Base-by-base conservation (phyloP, 164 flowering plant species). In the Tinospora cordifolia region DNA sequence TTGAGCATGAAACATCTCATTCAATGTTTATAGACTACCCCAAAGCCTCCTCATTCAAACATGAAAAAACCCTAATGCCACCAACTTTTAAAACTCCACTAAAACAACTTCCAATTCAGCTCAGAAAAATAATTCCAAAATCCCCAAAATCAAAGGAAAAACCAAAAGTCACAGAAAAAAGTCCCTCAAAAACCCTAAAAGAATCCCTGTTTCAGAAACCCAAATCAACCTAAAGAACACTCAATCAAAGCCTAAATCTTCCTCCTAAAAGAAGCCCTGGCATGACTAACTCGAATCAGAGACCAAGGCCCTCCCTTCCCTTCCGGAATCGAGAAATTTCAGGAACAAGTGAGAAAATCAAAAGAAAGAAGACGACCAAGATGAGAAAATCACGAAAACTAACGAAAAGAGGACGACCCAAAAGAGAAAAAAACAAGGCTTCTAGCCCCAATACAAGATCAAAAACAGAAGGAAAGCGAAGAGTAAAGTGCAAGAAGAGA, bases 1-100 rank as follows among this genome's bases (percentile, higher is more conserved):
- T 83, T 86, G 89, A 69, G 76, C 67, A 71, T 82, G 80, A 76
- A 79, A 83, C 93, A 88, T 88, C 36, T 30, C 75, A 59, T 83
- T 69, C 63, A 75, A 73, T 69, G 76, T 74, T 74, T 63, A 68
- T 73, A 75, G 36, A 24, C 62, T 67, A 26, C 60, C 47, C 59
- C 51, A 64, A 64, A 30, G 15, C 39, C 66, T 7, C 38, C 66
- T 34, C 66, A 64, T 30, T 30, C 36, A 30, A 58, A 15, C 62
- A 58, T 17, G 24, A 21, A 8, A 26, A 22, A 46, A n/a, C 66
- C 8, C 14, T 25, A 24, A 72, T 51, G 22, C 41, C 38, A 7
- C 64, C 41, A 59, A 65, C 59, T 54, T 63, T 46, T 0, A 59
- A 36, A n/a, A n/a, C n/a, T n/a, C n/a, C 68, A 6, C 44, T 27